Percentiles rank a stretch among this genome's conserved stretches.
Conservation (phyloP, 768 basidiomycete species). For the Naganishia vaughanmartiniae region DNA sequence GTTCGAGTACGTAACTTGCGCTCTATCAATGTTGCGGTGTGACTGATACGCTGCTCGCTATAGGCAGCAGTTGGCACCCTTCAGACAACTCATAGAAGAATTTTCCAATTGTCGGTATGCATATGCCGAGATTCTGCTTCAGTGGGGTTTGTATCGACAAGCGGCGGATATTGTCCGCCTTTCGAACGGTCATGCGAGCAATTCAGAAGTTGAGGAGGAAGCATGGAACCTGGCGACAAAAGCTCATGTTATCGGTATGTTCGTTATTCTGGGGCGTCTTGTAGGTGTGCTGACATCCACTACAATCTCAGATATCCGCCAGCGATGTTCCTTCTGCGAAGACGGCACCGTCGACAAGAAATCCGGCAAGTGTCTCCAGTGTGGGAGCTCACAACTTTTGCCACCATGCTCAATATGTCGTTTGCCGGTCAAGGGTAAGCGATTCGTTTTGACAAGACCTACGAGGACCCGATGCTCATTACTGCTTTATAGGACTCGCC, state of each 20-base stretch:
- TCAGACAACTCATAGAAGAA: conserved; percentile 31
- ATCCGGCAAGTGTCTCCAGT: conserved; percentile 34
- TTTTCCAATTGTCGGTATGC: conserved; percentile 37
- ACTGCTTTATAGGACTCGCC: background rate
- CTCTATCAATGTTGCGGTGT: conserved; percentile 31
- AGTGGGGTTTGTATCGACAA: conserved; percentile 35
- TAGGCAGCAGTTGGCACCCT: conserved; percentile 15
- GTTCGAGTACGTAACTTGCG: conserved; percentile 29
- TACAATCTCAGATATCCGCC: background rate
- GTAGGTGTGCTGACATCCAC: conserved; percentile 6
- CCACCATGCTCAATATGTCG: conserved; percentile 44
- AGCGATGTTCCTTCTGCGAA: conserved; percentile 35
- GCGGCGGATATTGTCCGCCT: conserved; percentile 36
- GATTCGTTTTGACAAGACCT: background rate
- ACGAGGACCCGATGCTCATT: background rate
- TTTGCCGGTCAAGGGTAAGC: conserved; percentile 49
- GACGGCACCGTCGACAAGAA: conserved; percentile 1
- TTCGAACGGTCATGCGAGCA: conserved; percentile 13
- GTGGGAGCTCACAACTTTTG: conserved; percentile 28
- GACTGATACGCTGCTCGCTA: conserved; percentile 30
- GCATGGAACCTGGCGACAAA: background rate
- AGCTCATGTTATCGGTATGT: conserved; percentile 14
- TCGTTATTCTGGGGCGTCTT: conserved; percentile 21
- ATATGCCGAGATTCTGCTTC: conserved; percentile 47
- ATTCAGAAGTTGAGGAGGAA: background rate